These are phyloP conservation scores for Lumnitzera littorea DNA, from an alignment of 345 rosid genomes.

Conservation along the genomic window DNA sequence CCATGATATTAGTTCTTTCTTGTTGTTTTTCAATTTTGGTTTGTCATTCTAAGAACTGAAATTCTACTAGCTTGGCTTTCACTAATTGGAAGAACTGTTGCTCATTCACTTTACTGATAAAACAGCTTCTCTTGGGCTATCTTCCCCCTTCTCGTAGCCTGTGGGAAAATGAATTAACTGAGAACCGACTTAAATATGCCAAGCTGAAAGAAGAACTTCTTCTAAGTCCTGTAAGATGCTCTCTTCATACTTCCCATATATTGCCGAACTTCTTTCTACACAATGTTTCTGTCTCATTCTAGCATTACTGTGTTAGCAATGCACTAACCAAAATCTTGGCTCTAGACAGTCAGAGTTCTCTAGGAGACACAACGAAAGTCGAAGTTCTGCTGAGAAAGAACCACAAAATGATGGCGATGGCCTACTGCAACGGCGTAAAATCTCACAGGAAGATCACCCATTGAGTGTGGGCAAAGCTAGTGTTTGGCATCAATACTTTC, in stretches of 20 bases:
- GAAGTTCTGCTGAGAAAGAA: conserved; percentile 18
- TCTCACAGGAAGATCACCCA: conserved; percentile 73
- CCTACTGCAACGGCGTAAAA: conserved; percentile 42
- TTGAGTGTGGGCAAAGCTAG: conserved; percentile 53
- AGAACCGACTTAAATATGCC: conserved; percentile 45
- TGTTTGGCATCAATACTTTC: conserved; percentile 56
- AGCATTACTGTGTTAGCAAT: conserved; percentile 7
- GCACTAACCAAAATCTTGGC: conserved; percentile 27
- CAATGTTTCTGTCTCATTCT: neutral
- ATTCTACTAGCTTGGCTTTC: no score
- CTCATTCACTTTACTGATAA: neutral
- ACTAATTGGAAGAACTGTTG: no score
- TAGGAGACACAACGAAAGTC: conserved; percentile 20
- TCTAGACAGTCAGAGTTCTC: conserved; percentile 51
- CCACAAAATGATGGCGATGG: conserved; percentile 38
- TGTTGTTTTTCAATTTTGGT: neutral
- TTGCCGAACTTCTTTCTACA: neutral
- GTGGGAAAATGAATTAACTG: conserved; percentile 57
- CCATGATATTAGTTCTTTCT: no score
- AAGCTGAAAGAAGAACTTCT: conserved; percentile 60
- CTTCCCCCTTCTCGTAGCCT: conserved; percentile 47
- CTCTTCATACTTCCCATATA: neutral
- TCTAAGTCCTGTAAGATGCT: conserved; percentile 58
- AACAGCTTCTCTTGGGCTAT: conserved; percentile 58
- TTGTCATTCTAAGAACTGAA: neutral